phyloP scores from a whole-genome alignment of 2,329 filamentous ascomycete genomes.

The Fusarium sp. region DNA sequence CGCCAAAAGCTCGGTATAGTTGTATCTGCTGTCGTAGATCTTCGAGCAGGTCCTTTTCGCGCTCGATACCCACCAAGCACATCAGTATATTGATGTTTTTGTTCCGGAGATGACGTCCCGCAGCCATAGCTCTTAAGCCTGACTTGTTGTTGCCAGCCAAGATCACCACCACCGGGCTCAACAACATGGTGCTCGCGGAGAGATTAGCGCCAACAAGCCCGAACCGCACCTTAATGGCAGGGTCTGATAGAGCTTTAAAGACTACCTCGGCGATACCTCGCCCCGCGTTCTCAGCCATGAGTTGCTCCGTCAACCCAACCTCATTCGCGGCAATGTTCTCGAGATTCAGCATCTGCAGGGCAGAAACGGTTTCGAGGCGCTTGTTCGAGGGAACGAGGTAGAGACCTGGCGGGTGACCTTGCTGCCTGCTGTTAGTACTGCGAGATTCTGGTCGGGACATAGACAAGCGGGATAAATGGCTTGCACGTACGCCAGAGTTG shows the following conservation, averaged over 20 bases:
- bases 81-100: constrained; percentile 84
- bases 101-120: constrained; percentile 86
- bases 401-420: constrained; percentile 58
- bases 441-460: constrained; percentile 47
- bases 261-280: constrained; percentile 89
- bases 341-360: constrained; percentile 89
- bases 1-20: constrained; percentile 85
- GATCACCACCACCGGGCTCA: constrained; percentile 68
- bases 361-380: constrained; percentile 70
- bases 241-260: constrained; percentile 73
- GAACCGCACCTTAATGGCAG: constrained; percentile 66
- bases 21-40: constrained; percentile 83
- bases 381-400: constrained; percentile 66
- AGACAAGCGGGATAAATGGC: constrained; percentile 48
- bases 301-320: constrained; percentile 85
- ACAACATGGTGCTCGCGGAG: constrained; percentile 46
- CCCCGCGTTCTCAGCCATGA: constrained; percentile 92
- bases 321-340: constrained; percentile 92
- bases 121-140: constrained; percentile 84
- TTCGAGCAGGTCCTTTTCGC: constrained; percentile 82
- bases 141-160: constrained; percentile 97
- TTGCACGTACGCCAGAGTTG: constrained; percentile 58
- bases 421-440: constrained; percentile 51
- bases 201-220: constrained; percentile 56
- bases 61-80: constrained; percentile 85